phyloP scores from a whole-genome alignment of 345 rosid genomes.

The Heritiera fomes region DNA sequence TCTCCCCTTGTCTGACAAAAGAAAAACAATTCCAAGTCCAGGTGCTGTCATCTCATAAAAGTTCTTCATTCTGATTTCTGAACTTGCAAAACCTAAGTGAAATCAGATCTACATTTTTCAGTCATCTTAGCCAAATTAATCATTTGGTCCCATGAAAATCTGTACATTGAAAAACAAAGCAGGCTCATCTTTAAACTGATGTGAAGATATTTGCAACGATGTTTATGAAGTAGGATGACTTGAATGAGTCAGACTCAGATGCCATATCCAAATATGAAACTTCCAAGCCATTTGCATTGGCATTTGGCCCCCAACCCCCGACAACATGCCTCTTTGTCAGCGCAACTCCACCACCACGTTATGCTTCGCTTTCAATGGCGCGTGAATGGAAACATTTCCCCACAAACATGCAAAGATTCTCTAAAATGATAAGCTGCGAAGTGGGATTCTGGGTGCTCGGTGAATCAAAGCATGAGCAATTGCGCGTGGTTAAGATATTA shows the following conservation, averaged over 20 bases:
- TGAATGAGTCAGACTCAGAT: constrained; percentile 3
- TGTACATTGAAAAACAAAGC: neutral
- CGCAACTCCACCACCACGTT: neutral
- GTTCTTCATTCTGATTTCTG: neutral
- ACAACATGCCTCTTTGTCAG: constrained; percentile 2
- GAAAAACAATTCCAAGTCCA: too few relatives aligned
- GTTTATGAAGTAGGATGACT: neutral
- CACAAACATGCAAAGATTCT: neutral
- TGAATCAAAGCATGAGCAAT: neutral
- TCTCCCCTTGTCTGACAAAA: too few relatives aligned
- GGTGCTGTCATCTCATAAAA: too few relatives aligned
- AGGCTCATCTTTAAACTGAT: neutral
- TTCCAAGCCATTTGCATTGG: neutral
- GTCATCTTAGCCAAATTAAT: neutral
- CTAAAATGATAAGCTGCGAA: neutral
- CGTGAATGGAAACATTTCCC: neutral
- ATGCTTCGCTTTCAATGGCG: neutral
- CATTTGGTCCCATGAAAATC: constrained; percentile 1
- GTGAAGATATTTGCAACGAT: neutral
- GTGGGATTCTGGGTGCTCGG: neutral
- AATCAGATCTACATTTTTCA: neutral
- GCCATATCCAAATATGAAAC: neutral
- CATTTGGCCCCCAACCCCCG: neutral
- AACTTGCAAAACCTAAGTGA: neutral
- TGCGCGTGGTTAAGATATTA: neutral